Base-by-base conservation (phyloP, 2,329 filamentous ascomycete species). In the Aspergillus fumigatiaffinis region DNA sequence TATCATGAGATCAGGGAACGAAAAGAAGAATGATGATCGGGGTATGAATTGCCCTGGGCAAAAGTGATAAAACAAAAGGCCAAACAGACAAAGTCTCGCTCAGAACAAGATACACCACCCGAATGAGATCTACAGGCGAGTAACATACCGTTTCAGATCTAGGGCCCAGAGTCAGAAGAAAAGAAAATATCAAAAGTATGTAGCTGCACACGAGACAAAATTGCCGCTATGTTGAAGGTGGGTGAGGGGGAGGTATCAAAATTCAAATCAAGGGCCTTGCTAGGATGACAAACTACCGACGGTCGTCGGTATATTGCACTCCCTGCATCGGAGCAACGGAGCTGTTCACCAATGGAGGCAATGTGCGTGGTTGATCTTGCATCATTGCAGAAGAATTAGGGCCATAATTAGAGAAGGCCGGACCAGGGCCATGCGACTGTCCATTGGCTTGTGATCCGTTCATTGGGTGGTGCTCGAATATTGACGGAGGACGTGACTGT, bases 231-330 rank as follows among this genome's bases (percentile, higher is more conserved):
- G 21, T 47, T 47, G 44, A 23, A 47, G 44, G 21, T 25, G 10
- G 14, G 25, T 7, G 25, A 26, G 25, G 10, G 21, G 8, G n/a
- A 3, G 23, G 32, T 23, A 47, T 47, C 44, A 23, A 14, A 23
- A 23, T 21, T 7, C 21, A 47, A 14, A 23, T 7, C 5, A 17
- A 47, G 5, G 9, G 10, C 44, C 5, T 41, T 21, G 28, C 48
- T 51, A 20, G 20, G 26, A 50, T 55, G 3, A 20, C 42, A 38
- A n/a, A 38, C 47, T 73, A 78, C 57, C 77, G 74, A 58, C 76
- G 71, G 54, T 78, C 77, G 56, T 80, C 77, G n/a, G 74, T 75
- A 65, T 80, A 81, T 62, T 80, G 77, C 44, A 81, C 75, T 17
- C 79, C 79, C 66, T 81, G 79, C 79, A 81, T 81, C 12, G 74